Evolutionary conservation across 2,329 filamentous ascomycete species (phyloP), one percentile per base, ranked within the genome.

Genomic region (Zasmidium angulare): DNA sequence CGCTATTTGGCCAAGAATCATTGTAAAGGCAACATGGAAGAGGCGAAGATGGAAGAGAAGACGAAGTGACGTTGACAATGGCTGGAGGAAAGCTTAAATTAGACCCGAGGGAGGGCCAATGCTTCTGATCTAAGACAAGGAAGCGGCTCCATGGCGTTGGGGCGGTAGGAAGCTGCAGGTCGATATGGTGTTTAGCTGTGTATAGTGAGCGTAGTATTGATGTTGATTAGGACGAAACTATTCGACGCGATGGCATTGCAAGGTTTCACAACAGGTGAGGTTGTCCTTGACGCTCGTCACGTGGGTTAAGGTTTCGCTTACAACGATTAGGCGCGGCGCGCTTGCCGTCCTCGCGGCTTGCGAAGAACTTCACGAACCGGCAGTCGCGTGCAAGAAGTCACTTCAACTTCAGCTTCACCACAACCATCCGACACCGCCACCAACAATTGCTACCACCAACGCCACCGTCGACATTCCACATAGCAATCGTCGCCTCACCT

Each of bases 1-100:
- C 6, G 87, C 90, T 48, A 95, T 84, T 58, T 88, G 86, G 36
- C 84, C 84, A 46, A 95, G 79, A 60, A 91, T 88, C 89, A 93
- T 92, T 14, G 58, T 62, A 51, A 56, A 52, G 50, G 31, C 52
- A 53, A 24, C 14, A 17, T 22, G 43, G 19, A 53, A n/a, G 24
- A 43, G n/a, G 26, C n/a, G 12, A 47, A n/a, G 20, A 55, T 29
- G 31, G 48, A 20, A 20, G 12, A 2, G 26, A 50, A 19, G 19
- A 53, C 17, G 26, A 53, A 43, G 23, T 49, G 58, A 56, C 36
- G 58, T 58, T 40, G 19, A 23, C 36, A 19, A 21, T 21, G n/a
- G 47, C 31, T 51, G 19, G 29, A 50, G 50, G 46, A 46, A 56
- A 56, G 54, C 54, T 56, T 56, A 56, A 19, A 17, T 14, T 19